Base-by-base conservation (phyloP, 2,329 filamentous ascomycete species). In the Fusarium musae region DNA sequence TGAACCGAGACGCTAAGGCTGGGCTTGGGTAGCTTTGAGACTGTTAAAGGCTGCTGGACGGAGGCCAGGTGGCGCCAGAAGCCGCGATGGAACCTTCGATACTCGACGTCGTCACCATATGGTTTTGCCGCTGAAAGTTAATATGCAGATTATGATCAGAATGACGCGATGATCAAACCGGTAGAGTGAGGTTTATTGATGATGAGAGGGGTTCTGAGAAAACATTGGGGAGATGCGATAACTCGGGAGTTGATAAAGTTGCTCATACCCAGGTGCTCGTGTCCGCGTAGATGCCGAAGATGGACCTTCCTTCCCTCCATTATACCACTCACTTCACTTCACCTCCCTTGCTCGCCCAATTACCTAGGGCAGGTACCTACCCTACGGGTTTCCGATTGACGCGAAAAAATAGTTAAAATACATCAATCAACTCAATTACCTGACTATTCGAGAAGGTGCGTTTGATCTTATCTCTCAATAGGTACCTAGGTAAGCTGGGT, bases 1-100 rank as follows among this genome's bases (percentile, higher is more conserved):
- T 39, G 49, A 43, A 39, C 63, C 58, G 46, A 54, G 70, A 71
- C 70, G 59, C 70, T 71, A 73, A 62, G 67, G 54, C 54, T 71
- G 49, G 44, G 47, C 43, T 72, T 66, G 59, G 56, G 50, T 54
- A 54, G 23, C 50, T 54, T 54, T 28, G 50, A n/a, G 66, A 57
- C 60, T 44, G 49, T 54, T 28, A 50, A 54, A 69, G 46, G 59
- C 32, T 59, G 49, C 47, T 62, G 47, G 54, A 30, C 36, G 50
- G 53, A 67, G 49, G 53, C 54, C 66, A 61, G 50, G 54, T 57
- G 52, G 30, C 72, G 53, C 68, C 64, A 74, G 72, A 74, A 74
- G 72, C 68, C 44, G 54, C 37, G 28, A 74, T 74, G 50, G 72
- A 74, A 74, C 56, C 64, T 74, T 74, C 72, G 49, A 74, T 75